phyloP scores from a whole-genome alignment of 192 early-diverging fungal genomes.

The Haplosporangium gracile region DNA sequence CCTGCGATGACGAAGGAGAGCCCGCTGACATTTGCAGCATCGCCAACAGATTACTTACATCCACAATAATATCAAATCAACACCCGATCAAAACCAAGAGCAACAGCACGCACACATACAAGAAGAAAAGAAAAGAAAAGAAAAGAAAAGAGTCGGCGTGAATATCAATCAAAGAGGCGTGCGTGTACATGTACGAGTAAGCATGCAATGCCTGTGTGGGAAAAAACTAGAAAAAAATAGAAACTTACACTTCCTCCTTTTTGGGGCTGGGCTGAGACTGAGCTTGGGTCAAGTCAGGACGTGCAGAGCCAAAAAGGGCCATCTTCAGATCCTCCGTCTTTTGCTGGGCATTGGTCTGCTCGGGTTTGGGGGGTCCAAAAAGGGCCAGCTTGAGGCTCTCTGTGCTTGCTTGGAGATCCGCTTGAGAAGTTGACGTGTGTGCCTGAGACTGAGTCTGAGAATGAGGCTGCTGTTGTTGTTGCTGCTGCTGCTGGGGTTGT shows the following conservation, averaged over 20 bases:
- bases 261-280: slow-evolving; percentile 47
- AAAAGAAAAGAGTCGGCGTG: background rate
- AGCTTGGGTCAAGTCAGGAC: slow-evolving; percentile 35
- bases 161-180: background rate
- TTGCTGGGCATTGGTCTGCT: slow-evolving; percentile 41
- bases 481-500: background rate
- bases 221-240: background rate
- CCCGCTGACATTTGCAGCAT: slow-evolving; percentile 49
- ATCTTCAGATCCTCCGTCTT: slow-evolving; percentile 51
- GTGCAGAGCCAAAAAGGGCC: slow-evolving; percentile 42
- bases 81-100: background rate
- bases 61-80: background rate
- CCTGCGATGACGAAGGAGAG: slow-evolving; percentile 23
- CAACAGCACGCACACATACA: background rate
- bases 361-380: slow-evolving; percentile 54
- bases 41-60: slow-evolving; percentile 40
- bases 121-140: background rate
- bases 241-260: slow-evolving; percentile 48
- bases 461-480: slow-evolving; percentile 15
- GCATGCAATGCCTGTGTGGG: background rate
- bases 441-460: slow-evolving; percentile 16
- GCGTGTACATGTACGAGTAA: background rate
- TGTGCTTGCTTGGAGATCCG: slow-evolving; percentile 48
- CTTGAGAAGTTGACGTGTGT: slow-evolving; percentile 15
- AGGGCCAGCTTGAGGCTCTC: slow-evolving; percentile 58